phyloP scores from a whole-genome alignment of 352 stramenopile species.

The Globisporangium nunn region DNA sequence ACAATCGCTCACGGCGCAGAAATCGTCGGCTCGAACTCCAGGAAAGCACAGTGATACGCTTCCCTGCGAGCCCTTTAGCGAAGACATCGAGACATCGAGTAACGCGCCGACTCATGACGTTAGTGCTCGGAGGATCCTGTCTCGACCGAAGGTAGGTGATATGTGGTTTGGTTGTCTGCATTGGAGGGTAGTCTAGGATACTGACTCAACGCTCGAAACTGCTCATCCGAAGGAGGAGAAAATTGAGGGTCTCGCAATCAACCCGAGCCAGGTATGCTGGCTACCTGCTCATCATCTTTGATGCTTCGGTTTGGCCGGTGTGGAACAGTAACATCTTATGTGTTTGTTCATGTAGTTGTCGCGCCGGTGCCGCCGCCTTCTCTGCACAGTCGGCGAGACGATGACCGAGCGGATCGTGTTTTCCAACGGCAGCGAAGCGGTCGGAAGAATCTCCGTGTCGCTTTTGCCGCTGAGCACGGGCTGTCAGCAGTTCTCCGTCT shows the following conservation, averaged over 20 bases:
- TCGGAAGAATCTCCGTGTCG: conserved; percentile 68
- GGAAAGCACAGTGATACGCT: neutral
- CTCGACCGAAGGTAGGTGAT: neutral
- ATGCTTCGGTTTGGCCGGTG: neutral
- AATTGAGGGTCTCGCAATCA: conserved; percentile 6
- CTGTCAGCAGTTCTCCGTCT: conserved; percentile 79
- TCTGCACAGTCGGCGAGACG: conserved; percentile 61
- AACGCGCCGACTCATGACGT: neutral
- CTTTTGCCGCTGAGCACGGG: conserved; percentile 75
- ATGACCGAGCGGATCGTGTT: conserved; percentile 77
- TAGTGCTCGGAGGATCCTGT: neutral
- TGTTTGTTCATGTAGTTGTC: conserved; percentile 24
- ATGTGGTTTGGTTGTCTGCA: no score
- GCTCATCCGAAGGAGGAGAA: conserved; percentile 5
- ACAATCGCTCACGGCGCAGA: neutral
- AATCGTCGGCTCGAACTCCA: neutral
- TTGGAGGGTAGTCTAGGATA: no score
- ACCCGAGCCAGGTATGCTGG: conserved; percentile 11
- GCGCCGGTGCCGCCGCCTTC: conserved; percentile 52
- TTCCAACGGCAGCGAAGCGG: conserved; percentile 48
- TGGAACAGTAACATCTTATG: neutral
- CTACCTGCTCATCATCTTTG: neutral
- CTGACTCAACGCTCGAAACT: neutral
- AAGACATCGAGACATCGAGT: neutral
- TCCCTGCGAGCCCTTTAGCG: neutral